phyloP scores from a whole-genome alignment of 2,329 filamentous ascomycete genomes.

The Pseudophaeomoniella oleicola region DNA sequence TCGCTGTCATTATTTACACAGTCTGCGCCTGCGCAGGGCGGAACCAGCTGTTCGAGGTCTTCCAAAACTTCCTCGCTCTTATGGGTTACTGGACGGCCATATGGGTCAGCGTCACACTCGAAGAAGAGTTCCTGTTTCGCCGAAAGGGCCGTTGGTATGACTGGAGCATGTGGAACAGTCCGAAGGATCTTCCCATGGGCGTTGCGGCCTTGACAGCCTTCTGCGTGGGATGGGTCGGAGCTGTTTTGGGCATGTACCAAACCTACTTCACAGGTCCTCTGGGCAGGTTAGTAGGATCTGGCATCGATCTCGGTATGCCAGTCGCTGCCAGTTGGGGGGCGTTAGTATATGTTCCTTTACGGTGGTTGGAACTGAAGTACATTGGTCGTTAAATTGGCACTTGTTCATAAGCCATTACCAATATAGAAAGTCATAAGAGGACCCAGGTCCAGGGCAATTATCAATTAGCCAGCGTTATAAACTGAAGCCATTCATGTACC shows the following conservation, averaged over 20 bases:
- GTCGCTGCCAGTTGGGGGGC: slow-evolving; percentile 46
- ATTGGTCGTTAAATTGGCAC: slow-evolving; percentile 30
- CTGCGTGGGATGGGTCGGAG: slow-evolving; percentile 49
- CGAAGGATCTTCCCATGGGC: slow-evolving; percentile 44
- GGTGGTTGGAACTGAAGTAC: slow-evolving; percentile 35
- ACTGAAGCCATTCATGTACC: too few species aligned
- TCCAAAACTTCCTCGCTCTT: slow-evolving; percentile 54
- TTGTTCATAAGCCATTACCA: too few species aligned
- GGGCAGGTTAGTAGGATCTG: slow-evolving; percentile 41
- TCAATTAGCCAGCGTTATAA: too few species aligned
- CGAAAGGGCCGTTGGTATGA: slow-evolving; percentile 35
- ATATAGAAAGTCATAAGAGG: too few species aligned
- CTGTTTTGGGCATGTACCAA: slow-evolving; percentile 54
- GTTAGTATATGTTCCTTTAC: slow-evolving; percentile 39
- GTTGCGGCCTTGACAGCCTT: slow-evolving; percentile 48
- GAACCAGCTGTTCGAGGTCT: slow-evolving; percentile 45
- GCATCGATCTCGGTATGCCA: slow-evolving; percentile 46
- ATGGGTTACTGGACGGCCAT: slow-evolving; percentile 59
- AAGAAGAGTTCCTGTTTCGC: slow-evolving; percentile 49
- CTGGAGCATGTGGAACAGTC: slow-evolving; percentile 48
- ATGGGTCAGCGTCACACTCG: slow-evolving; percentile 45
- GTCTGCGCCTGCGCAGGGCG: slow-evolving; percentile 51
- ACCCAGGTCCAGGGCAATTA: too few species aligned
- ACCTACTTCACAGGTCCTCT: slow-evolving; percentile 55
- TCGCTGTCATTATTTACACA: slow-evolving; percentile 47